Base-by-base conservation (phyloP, 495 filamentous ascomycete genomes). In the Penicillium turbatum region DNA sequence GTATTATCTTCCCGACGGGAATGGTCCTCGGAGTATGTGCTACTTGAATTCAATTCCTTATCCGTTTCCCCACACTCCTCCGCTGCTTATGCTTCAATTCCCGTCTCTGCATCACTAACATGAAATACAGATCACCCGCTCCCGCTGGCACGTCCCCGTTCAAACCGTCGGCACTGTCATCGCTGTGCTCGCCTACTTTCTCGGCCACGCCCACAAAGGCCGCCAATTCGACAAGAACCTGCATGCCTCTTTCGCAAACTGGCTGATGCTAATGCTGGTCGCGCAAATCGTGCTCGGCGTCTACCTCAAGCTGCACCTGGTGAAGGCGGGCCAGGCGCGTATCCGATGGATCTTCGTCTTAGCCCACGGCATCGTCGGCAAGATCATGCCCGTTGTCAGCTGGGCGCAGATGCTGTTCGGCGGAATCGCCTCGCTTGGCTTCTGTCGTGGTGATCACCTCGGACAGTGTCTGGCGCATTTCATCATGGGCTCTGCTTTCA, bases 361-460 rank as follows among this genome's bases (percentile, higher is more conserved):
- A 32, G 75, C 79, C 15, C 93, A 98, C 64, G 88, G 88, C 8
- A 69, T 96, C 38, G 64, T 92, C 45, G 93, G 93, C 32, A 97
- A 96, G 69, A 69, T 80, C 0, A 87, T 97, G 79, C 93, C 93
- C 0, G 70, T 98, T 1, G 79, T 88, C 4, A 81, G 86, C 34
- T 98, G 93, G 93, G 82, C 87, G 8, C 95, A 98, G 73, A 97
- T 98, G 87, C 66, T 98, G 6, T 95, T 98, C 69, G 93, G 93
- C 27, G 95, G 93, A 8, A 96, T 98, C 61, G 90, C 92, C 1
- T 80, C 89, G 37, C 72, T 96, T 53, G 93, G 93, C n/a, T 97
- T 95, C 74, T 98, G 93, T 67, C 85, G 86, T 47, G 91, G 77
- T 21, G 93, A 97, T 45, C 93, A 97, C 66, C 62, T 90, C 15